These are phyloP conservation scores for Fomitopsis betulina DNA, from an alignment of 1,284 basidiomycete genomes.

Conservation along the genomic window DNA sequence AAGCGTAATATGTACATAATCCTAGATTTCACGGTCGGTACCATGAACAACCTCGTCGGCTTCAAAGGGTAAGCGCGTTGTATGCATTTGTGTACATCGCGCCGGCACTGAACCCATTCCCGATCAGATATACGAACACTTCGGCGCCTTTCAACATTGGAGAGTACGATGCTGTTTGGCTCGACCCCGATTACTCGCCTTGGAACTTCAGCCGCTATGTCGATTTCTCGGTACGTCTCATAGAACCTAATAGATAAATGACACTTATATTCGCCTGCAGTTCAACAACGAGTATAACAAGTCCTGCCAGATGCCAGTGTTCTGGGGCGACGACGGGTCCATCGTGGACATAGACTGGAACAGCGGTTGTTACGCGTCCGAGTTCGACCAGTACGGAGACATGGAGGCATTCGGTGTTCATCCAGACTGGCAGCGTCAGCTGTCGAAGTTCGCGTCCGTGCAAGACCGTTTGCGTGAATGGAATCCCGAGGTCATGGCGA, in stretches of 20 bases:
- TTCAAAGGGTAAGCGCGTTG: slow-evolving; percentile 60
- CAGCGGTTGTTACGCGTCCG: slow-evolving; percentile 72
- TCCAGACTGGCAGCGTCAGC: slow-evolving; percentile 89
- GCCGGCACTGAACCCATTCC: background rate
- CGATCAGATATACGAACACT: slow-evolving; percentile 63
- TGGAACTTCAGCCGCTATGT: slow-evolving; percentile 84
- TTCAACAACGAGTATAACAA: slow-evolving; percentile 63
- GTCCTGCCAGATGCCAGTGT: slow-evolving; percentile 70
- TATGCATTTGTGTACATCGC: background rate
- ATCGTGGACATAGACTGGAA: slow-evolving; percentile 48
- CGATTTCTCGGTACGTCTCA: slow-evolving; percentile 63
- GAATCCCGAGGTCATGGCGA: slow-evolving; percentile 71
- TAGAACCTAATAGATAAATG: background rate
- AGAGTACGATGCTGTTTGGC: slow-evolving; percentile 77
- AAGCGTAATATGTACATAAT: slow-evolving; percentile 84
- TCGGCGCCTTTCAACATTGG: slow-evolving; percentile 75
- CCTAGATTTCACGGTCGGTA: slow-evolving; percentile 89
- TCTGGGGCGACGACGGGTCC: slow-evolving; percentile 75
- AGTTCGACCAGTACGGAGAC: slow-evolving; percentile 93
- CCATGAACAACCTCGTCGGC: slow-evolving; percentile 84
- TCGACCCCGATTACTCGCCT: slow-evolving; percentile 69
- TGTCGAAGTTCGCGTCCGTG: slow-evolving; percentile 91
- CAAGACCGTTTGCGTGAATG: slow-evolving; percentile 92
- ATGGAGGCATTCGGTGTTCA: slow-evolving; percentile 96
- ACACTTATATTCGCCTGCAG: slow-evolving; percentile 30